Evolutionary conservation across 129 eudicot genomes (phyloP).

Genomic region (Scalesia atractyloides): DNA sequence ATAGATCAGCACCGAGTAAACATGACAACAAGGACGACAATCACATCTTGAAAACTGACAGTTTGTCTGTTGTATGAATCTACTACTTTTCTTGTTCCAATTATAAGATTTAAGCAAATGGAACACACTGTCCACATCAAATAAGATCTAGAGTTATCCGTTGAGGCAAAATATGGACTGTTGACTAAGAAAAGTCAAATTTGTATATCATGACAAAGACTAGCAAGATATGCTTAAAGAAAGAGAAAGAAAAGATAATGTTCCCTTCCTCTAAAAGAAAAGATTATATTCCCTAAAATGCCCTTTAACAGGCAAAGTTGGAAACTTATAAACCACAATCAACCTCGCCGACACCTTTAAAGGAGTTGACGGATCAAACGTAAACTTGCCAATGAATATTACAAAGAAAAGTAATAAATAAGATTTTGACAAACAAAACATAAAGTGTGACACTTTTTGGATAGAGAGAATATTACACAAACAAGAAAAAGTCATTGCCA

Average conservation of each 20-base stretch:
- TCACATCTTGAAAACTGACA: conserved; percentile 15
- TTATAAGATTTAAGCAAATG: conserved; percentile 21
- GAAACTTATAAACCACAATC: neutral
- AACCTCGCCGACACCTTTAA: neutral
- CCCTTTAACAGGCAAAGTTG: neutral
- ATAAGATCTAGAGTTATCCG: conserved; percentile 17
- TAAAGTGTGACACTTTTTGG: neutral
- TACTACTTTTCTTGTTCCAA: conserved; percentile 9
- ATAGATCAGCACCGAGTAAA: conserved; percentile 19
- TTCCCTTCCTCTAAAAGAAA: neutral
- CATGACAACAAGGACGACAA: conserved; percentile 21
- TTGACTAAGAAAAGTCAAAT: conserved; percentile 24
- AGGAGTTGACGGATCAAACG: neutral
- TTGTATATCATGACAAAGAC: conserved; percentile 26
- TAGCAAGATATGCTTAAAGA: conserved; percentile 4
- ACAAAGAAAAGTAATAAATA: neutral
- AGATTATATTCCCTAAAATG: neutral
- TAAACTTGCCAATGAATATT: neutral
- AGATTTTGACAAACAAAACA: neutral
- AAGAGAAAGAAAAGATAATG: conserved; percentile 1
- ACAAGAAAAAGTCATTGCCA: conserved; percentile 21
- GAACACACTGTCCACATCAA: conserved; percentile 15
- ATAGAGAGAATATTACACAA: conserved; percentile 16
- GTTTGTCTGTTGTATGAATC: conserved; percentile 13
- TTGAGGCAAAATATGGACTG: conserved; percentile 6